Base-by-base conservation (phyloP, 2,329 filamentous ascomycete species). In the Biscogniauxia marginata region DNA sequence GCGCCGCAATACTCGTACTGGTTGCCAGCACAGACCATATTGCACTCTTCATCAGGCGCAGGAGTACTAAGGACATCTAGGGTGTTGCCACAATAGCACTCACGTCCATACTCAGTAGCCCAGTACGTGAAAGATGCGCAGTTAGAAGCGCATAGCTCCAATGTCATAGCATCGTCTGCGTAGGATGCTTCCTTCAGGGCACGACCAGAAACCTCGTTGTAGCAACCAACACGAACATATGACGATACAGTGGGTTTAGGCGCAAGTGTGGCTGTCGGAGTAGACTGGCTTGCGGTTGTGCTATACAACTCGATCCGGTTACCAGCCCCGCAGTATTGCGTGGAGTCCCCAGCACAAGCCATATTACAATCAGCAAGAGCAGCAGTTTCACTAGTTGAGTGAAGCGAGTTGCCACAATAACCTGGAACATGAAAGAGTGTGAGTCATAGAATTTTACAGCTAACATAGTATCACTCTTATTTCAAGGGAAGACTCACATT, bases 401-500 rank as follows among this genome's bases (percentile, higher is more conserved):
- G 57, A 8, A 80, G 65, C 4, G 65, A 67, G 62, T 81, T 77
- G 30, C 78, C 79, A 65, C 79, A 83, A 62, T 79, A 82, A 65
- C 74, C 73, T 75, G 48, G 11, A 11, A 25, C 20, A 61, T 51
- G 43, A 25, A 18, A 22, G n/a, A n/a, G 20, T 9, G 22, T 49
- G 4, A 45, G 24, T 24, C 25, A 20, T 45, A 21, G 46, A 3
- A 23, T 11, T 5, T 13, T 25, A 19, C 3, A 18, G 30, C 49
- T 34, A 11, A 39, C 21, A 5, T 48, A 34, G 25, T 4, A 18
- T 22, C 48, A 67, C 72, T 71, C 55, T 75, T 79, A 82, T 66
- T 82, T 16, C n/a, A 5, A 48, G 25, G 19, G 21, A 25, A 25
- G 49, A 67, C 72, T 71, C 56, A 75, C 79, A 82, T 66, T 83